Percentiles rank a stretch among this genome's conserved stretches.
phyloP scores from a whole-genome alignment of 176 grass and related monocot genomes.

The Cocos nucifera region DNA sequence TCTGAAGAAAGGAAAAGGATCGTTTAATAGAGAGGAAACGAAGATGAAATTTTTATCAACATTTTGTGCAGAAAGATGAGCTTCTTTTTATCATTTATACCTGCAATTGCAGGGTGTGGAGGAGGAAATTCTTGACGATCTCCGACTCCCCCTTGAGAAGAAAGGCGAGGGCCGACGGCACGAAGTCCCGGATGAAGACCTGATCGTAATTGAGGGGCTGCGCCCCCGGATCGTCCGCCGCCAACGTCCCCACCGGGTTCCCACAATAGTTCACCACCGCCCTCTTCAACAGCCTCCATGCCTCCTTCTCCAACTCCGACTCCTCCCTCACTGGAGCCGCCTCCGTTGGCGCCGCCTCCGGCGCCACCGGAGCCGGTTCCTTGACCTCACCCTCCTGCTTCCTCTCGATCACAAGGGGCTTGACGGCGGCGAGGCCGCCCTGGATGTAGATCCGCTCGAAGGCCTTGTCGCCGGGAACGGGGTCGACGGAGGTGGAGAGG shows the following conservation, averaged over 20 bases:
- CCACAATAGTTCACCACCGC: constrained; percentile 17
- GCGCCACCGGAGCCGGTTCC: background rate
- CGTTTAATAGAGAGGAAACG: too few species aligned
- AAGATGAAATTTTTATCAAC: too few species aligned
- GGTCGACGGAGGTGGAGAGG: background rate
- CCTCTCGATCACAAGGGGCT: constrained; percentile 9
- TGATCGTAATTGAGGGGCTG: constrained; percentile 16
- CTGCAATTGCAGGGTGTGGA: constrained; percentile 95
- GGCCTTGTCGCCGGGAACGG: background rate
- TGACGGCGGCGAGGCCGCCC: background rate
- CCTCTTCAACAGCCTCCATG: constrained; percentile 13
- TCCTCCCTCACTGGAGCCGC: background rate
- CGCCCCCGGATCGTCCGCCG: background rate
- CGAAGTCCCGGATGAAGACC: constrained; percentile 96
- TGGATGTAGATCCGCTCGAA: constrained; percentile 10
- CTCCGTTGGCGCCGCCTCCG: background rate
- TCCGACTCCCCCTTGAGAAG: constrained; percentile 90
- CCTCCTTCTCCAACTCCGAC: constrained; percentile 16
- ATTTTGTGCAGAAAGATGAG: constrained; percentile 2
- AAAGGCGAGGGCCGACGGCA: constrained; percentile 92
- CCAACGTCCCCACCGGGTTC: constrained; percentile 16
- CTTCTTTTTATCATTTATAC: constrained; percentile 27
- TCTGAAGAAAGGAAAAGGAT: too few species aligned
- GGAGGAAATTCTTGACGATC: constrained; percentile 94
- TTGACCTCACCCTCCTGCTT: too few species aligned